A percentile compares a stretch with the other conserved stretches of the same genome.
These are phyloP conservation scores for Phytopythium chamaehyphon DNA, from an alignment of 352 stramenopile genomes.

Conservation along the genomic window DNA sequence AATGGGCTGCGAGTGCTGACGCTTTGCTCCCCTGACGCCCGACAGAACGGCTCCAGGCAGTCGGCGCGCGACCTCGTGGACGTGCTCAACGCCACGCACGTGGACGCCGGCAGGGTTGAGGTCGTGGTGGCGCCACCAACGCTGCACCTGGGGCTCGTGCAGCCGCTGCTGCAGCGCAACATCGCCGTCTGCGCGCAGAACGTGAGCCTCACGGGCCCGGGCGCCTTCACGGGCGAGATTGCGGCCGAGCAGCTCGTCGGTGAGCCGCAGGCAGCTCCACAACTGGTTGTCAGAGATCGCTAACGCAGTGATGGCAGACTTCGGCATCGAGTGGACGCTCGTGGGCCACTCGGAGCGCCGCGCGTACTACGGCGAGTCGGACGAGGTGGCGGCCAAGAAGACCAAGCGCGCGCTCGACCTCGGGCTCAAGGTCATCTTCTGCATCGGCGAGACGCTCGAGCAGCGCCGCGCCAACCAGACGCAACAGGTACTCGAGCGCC, in stretches of 20 bases:
- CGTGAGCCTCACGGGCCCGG: slow-evolving; percentile 76
- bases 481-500: slow-evolving; percentile 91
- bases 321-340: slow-evolving; percentile 76
- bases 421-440: slow-evolving; percentile 94
- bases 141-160: slow-evolving; percentile 58
- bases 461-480: slow-evolving; percentile 87
- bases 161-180: slow-evolving; percentile 46
- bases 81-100: slow-evolving; percentile 77
- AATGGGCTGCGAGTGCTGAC: not conserved
- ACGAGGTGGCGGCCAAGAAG: slow-evolving; percentile 93
- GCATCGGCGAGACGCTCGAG: slow-evolving; percentile 95
- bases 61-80: slow-evolving; percentile 83
- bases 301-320: slow-evolving; percentile 28
- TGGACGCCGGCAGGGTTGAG: slow-evolving; percentile 60
- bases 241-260: slow-evolving; percentile 87
- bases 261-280: not conserved
- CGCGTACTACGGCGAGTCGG: slow-evolving; percentile 89
- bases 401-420: slow-evolving; percentile 88
- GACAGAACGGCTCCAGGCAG: slow-evolving; percentile 69
- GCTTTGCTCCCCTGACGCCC: not conserved
- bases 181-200: slow-evolving; percentile 80
- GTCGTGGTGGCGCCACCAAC: slow-evolving; percentile 77
- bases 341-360: slow-evolving; percentile 92
- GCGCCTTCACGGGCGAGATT: slow-evolving; percentile 93
- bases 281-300: not conserved